Evolutionary conservation across 257 asterid genomes (phyloP), one percentile per base, ranked within the genome.

Genomic region (Petunia axillaris): DNA sequence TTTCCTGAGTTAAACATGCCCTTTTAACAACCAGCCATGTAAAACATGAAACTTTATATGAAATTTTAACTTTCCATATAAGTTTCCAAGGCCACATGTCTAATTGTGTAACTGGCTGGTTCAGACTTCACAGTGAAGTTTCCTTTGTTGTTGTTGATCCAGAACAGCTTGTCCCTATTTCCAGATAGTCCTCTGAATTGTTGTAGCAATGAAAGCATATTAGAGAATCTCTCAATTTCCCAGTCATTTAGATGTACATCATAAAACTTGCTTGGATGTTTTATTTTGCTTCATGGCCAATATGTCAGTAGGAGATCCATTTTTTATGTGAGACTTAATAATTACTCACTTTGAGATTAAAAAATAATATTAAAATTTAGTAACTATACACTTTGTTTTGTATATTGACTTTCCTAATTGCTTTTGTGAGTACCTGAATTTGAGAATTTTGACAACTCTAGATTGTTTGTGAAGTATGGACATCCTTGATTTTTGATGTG

Each of bases 291-390:
- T 15, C 15, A 35, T 4, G n/a, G 6, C 59, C 25, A 70, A 48
- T 46, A 14, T 1, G 41, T 25, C 40, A 9, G 76, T 25, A 46
- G 58, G 76, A 70, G 9, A 70, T 25, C 41, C 14, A 70, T 48
- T 9, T 40, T 25, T 25, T 70, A 44, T 70, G 58, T 9, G 76
- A 68, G 76, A 68, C 76, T 68, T 70, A 14, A 46, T 70, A 70
- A 70, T 48, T 10, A 9, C 11, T 70, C 41, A 46, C 76, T 8
- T 70, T 44, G 76, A 70, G 55, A 67, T 43, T 43, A 50, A 52
- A 9, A 9, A 46, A 44, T 2, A n/a, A 15, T 6, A 11, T 44
- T 4, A 44, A 68, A 1, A 41, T 68, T 37, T 38, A 5, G 11
- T 46, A 70, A 58, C 39, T 4, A 16, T 5, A 9, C 25, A 40